phyloP scores from a whole-genome alignment of 257 asterid genomes.

The Scutellaria baicalensis region DNA sequence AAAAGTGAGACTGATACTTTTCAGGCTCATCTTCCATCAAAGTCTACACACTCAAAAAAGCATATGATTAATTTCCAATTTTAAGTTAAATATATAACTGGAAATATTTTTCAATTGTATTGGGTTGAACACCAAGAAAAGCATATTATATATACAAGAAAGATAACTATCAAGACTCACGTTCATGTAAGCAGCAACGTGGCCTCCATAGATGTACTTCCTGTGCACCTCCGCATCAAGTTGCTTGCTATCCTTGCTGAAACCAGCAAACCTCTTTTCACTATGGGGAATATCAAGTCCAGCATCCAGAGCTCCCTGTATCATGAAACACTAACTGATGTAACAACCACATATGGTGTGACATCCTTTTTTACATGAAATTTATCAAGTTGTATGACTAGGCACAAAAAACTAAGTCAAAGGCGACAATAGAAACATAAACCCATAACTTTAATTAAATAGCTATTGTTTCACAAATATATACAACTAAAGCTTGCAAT shows the following conservation, averaged over 20 bases:
- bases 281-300: conserved; percentile 88
- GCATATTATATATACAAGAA: background rate
- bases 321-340: background rate
- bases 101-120: too few species aligned
- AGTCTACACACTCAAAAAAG: conserved; percentile 16
- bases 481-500: background rate
- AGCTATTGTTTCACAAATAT: background rate
- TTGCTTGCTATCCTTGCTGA: conserved; percentile 51
- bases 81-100: background rate
- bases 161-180: conserved; percentile 21
- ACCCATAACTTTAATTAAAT: background rate
- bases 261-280: conserved; percentile 85
- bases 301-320: conserved; percentile 82
- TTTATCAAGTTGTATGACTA: background rate
- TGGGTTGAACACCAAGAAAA: too few species aligned
- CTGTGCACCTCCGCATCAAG: conserved; percentile 81
- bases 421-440: background rate
- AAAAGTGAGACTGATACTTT: conserved; percentile 58
- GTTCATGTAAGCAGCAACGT: conserved; percentile 69
- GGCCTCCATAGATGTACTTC: conserved; percentile 81
- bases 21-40: conserved; percentile 75
- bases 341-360: background rate
- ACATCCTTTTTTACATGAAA: background rate
- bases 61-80: background rate
- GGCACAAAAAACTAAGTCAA: background rate